Evolutionary conservation across 257 asterid genomes (phyloP).

Genomic region (Solanum arcanum): DNA sequence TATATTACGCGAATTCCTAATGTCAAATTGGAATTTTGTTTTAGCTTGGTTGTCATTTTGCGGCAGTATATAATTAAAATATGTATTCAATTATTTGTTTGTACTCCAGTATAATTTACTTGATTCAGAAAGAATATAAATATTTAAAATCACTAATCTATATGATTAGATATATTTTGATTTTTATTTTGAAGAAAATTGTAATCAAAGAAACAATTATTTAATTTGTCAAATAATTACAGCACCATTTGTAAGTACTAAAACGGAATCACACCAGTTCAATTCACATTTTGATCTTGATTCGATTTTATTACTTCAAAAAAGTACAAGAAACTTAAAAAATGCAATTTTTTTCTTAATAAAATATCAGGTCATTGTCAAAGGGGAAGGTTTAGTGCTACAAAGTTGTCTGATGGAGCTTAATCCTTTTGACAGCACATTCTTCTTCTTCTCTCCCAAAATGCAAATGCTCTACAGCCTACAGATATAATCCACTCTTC

Average conservation of each 20-base stretch:
- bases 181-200: neutral
- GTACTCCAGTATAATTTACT: neutral
- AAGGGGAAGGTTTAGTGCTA: neutral
- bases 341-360: neutral
- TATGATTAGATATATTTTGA: neutral
- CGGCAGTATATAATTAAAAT: neutral
- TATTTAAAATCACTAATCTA: neutral
- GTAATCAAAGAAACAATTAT: neutral
- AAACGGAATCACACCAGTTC: neutral
- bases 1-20: neutral
- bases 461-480: neutral
- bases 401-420: neutral
- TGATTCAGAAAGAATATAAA: neutral
- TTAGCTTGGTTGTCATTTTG: neutral
- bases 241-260: neutral
- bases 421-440: neutral
- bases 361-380: neutral
- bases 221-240: neutral
- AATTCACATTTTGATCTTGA: neutral
- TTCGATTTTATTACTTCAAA: neutral
- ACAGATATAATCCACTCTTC: neutral
- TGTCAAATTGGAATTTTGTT: neutral
- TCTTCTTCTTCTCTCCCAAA: neutral
- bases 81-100: neutral
- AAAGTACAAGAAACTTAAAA: neutral